phyloP scores from a whole-genome alignment of 73 alveolate genomes.

The Paramecium caudatum region DNA sequence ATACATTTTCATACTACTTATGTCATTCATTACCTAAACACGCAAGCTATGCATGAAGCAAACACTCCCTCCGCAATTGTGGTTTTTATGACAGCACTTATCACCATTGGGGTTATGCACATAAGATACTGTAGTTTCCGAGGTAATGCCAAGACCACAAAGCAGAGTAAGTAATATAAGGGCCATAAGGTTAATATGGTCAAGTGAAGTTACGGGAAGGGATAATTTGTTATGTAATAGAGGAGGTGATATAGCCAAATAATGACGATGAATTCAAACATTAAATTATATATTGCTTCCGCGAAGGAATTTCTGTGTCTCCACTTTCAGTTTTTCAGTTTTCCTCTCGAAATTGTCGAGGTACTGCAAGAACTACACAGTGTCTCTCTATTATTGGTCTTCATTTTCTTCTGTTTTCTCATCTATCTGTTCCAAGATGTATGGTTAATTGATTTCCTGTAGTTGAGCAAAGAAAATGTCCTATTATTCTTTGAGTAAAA shows the following conservation, averaged over 20 bases:
- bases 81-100: background rate
- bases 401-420: constrained; percentile 60
- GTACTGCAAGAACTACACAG: constrained; percentile 17
- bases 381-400: constrained; percentile 22
- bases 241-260: constrained; percentile 41
- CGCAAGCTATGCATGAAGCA: background rate
- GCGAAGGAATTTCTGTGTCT: constrained; percentile 36
- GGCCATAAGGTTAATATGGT: background rate
- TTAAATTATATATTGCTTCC: constrained; percentile 32
- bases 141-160: background rate
- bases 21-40: background rate
- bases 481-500: background rate
- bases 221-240: background rate
- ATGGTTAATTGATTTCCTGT: constrained; percentile 20
- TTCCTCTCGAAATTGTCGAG: constrained; percentile 34
- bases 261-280: constrained; percentile 19
- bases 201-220: background rate
- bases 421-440: constrained; percentile 30
- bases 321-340: constrained; percentile 46
- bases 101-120: background rate
- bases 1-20: background rate
- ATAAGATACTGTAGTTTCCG: background rate
- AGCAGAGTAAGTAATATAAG: background rate
- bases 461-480: constrained; percentile 3
- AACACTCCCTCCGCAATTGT: background rate